Percentiles rank a stretch among this genome's conserved stretches.
These are phyloP conservation scores for Odontarrhena argentea DNA, from an alignment of 345 rosid species.

Conservation along the genomic window DNA sequence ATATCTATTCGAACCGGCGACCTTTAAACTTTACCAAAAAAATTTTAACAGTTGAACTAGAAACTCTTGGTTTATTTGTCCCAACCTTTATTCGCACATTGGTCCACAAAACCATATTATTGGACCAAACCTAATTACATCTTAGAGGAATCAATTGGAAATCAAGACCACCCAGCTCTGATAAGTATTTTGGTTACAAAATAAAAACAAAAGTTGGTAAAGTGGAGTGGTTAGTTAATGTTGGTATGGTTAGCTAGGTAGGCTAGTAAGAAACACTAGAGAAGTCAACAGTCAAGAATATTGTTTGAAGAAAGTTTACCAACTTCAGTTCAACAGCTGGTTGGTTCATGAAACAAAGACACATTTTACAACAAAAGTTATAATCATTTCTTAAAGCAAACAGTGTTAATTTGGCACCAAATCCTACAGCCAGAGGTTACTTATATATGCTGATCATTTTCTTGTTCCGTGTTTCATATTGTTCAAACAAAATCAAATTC, in stretches of 20 bases:
- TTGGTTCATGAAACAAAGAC: slow-evolving; percentile 35
- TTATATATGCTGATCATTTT: not conserved
- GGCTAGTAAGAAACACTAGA: slow-evolving; percentile 12
- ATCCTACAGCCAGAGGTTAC: slow-evolving; percentile 7
- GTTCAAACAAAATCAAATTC: slow-evolving; percentile 10
- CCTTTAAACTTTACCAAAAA: too few species aligned
- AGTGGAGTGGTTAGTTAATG: not conserved
- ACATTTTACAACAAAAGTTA: slow-evolving; percentile 28
- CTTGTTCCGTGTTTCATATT: slow-evolving; percentile 27
- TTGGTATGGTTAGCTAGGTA: slow-evolving; percentile 8
- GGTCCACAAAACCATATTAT: too few species aligned
- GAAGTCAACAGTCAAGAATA: slow-evolving; percentile 30
- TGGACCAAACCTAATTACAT: too few species aligned
- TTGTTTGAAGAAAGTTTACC: slow-evolving; percentile 29
- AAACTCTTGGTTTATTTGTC: too few species aligned
- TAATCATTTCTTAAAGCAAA: slow-evolving; percentile 19
- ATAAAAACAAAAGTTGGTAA: not conserved
- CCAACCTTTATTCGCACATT: too few species aligned
- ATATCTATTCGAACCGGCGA: too few species aligned
- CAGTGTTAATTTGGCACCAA: slow-evolving; percentile 43
- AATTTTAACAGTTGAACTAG: too few species aligned
- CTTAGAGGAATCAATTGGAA: too few species aligned
- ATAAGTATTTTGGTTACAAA: not conserved
- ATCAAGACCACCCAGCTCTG: too few species aligned
- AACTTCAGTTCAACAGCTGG: slow-evolving; percentile 25